Conservation (phyloP, 345 rosid species). For the Citrus maxima region DNA sequence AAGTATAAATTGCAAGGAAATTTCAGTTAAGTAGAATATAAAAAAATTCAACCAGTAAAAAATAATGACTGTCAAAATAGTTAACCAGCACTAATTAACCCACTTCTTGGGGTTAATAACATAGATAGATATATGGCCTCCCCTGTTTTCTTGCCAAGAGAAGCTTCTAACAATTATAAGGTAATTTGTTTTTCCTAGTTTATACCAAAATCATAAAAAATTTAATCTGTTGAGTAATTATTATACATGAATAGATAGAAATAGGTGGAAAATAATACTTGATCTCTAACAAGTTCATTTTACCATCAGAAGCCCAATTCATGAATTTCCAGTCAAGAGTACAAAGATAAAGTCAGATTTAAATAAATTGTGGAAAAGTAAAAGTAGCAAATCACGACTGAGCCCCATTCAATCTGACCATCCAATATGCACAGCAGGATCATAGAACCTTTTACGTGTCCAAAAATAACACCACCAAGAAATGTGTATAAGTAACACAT, state of each 20-base stretch:
- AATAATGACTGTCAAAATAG: too few relatives aligned
- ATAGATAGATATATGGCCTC: not conserved
- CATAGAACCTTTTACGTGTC: not conserved
- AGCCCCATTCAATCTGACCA: not conserved
- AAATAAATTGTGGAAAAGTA: not conserved
- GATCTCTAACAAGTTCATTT: not conserved
- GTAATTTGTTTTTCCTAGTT: not conserved
- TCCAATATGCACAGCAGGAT: not conserved
- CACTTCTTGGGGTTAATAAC: not conserved
- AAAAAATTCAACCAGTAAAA: not conserved
- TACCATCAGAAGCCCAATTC: not conserved
- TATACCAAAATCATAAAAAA: not conserved
- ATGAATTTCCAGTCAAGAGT: not conserved
- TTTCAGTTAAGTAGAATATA: not conserved
- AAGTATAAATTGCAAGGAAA: not conserved
- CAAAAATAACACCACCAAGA: not conserved
- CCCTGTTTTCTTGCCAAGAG: not conserved
- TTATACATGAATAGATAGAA: not conserved
- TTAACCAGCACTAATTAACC: not conserved
- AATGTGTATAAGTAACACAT: not conserved
- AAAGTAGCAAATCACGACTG: not conserved
- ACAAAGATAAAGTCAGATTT: not conserved
- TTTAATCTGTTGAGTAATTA: not conserved
- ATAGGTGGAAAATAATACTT: not conserved
- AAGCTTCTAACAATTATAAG: not conserved